Evolutionary conservation across 768 basidiomycete genomes (phyloP).

Genomic region (Xanthoconium stramineum): DNA sequence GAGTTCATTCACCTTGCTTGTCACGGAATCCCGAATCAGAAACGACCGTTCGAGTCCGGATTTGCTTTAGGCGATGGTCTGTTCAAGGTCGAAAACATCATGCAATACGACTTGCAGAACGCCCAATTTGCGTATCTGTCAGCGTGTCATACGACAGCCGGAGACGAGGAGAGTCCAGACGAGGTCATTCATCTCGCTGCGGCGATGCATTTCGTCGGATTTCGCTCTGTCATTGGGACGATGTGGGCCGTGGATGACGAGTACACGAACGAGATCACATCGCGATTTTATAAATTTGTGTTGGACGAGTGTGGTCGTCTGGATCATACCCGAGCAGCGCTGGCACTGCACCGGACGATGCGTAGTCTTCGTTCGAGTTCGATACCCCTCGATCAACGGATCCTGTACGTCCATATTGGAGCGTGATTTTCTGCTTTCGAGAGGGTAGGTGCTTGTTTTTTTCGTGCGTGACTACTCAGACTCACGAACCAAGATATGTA

Average conservation of each 20-base stretch:
- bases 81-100: conserved; percentile 3
- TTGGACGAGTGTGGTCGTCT: background rate
- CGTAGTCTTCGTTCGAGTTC: background rate
- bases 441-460: too few species aligned
- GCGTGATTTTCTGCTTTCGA: background rate
- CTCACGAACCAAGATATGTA: too few species aligned
- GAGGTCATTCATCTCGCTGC: too few species aligned
- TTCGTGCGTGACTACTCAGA: too few species aligned
- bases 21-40: conserved; percentile 15
- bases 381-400: background rate
- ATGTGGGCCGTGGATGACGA: too few species aligned
- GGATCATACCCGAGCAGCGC: background rate
- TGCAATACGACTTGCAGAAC: background rate
- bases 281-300: too few species aligned
- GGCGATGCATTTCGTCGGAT: conserved; percentile 1
- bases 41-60: conserved; percentile 16
- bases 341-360: conserved; percentile 5
- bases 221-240: conserved; percentile 7
- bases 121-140: conserved; percentile 19
- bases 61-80: conserved; percentile 6
- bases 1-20: conserved; percentile 16
- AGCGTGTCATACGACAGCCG: conserved; percentile 18
- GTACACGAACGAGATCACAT: too few species aligned
- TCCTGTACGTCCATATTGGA: conserved; percentile 4
- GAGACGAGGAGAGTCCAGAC: too few species aligned